A percentile compares a stretch with the other conserved stretches of the same genome.
phyloP scores from a whole-genome alignment of 2,329 filamentous ascomycete species.

The Aspergillus neoniger region DNA sequence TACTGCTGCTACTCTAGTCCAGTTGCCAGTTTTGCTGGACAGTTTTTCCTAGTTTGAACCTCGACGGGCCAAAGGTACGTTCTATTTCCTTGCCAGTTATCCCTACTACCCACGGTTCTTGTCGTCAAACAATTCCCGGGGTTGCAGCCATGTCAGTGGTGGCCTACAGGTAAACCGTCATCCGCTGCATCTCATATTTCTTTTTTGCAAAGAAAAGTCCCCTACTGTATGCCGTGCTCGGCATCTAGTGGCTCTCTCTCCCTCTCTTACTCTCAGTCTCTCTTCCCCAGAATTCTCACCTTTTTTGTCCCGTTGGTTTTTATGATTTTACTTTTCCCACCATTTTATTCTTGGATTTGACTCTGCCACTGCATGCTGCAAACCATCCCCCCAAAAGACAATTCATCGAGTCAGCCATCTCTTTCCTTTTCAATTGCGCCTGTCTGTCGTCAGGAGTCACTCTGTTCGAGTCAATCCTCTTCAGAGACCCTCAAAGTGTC shows the following conservation, averaged over 20 bases:
- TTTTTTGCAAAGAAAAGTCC: slow-evolving; percentile 5
- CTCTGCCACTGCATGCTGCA: slow-evolving; percentile 23
- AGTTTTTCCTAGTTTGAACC: neutral
- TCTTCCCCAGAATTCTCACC: neutral
- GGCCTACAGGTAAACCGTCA: slow-evolving; percentile 4
- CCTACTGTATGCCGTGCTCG: neutral
- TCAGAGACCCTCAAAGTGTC: slow-evolving; percentile 21
- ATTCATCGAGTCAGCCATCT: neutral
- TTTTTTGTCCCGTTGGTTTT: neutral
- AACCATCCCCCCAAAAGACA: slow-evolving; percentile 21
- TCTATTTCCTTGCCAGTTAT: neutral
- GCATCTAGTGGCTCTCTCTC: neutral
- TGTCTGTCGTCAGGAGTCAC: slow-evolving; percentile 12
- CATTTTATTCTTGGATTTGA: neutral
- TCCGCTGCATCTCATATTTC: slow-evolving; percentile 6
- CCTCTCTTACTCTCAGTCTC: neutral
- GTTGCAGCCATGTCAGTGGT: neutral
- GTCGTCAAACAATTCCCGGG: slow-evolving; percentile 6
- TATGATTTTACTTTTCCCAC: neutral
- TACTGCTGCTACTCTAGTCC: neutral
- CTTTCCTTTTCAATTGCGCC: slow-evolving; percentile 3
- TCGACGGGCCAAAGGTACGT: neutral
- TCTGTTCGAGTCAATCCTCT: slow-evolving; percentile 18
- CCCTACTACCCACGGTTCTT: neutral
- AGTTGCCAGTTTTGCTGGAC: neutral